Conservation (phyloP, 345 rosid species). For the Populus alba region DNA sequence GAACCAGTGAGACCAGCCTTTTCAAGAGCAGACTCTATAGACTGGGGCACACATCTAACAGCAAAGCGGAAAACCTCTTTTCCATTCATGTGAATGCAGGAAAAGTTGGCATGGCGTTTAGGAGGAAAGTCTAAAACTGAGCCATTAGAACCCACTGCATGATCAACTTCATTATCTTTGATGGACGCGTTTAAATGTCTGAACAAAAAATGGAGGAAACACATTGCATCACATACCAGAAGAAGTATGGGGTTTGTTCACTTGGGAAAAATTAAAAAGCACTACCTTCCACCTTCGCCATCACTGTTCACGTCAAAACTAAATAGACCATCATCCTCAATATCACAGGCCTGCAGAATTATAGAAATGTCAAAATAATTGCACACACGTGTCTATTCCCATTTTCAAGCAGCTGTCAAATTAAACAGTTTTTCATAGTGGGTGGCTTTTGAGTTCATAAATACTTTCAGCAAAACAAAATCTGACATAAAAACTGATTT, state of each 20-base stretch:
- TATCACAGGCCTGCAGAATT: constrained; percentile 70
- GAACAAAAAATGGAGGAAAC: constrained; percentile 22
- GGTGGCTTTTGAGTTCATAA: not conserved
- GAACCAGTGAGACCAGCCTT: constrained; percentile 77
- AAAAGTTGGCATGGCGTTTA: constrained; percentile 41
- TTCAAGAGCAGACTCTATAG: constrained; percentile 66
- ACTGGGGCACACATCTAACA: constrained; percentile 72
- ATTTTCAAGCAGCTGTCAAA: not conserved
- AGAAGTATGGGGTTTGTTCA: constrained; percentile 10
- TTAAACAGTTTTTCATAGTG: not conserved
- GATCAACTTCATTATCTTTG: constrained; percentile 39
- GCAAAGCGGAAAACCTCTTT: constrained; percentile 95
- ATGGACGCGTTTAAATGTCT: constrained; percentile 68
- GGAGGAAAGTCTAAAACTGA: constrained; percentile 66
- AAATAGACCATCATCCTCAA: constrained; percentile 74
- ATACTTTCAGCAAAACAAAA: not conserved
- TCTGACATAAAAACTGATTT: not conserved
- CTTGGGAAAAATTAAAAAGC: constrained; percentile 3
- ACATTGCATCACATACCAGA: constrained; percentile 5
- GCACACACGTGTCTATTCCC: not conserved
- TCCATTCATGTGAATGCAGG: constrained; percentile 82
- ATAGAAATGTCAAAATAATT: not conserved
- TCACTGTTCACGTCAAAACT: constrained; percentile 85
- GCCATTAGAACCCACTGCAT: constrained; percentile 57
- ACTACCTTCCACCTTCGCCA: constrained; percentile 76